phyloP scores from a whole-genome alignment of 2,329 filamentous ascomycete species.

The Xylaria sp. region DNA sequence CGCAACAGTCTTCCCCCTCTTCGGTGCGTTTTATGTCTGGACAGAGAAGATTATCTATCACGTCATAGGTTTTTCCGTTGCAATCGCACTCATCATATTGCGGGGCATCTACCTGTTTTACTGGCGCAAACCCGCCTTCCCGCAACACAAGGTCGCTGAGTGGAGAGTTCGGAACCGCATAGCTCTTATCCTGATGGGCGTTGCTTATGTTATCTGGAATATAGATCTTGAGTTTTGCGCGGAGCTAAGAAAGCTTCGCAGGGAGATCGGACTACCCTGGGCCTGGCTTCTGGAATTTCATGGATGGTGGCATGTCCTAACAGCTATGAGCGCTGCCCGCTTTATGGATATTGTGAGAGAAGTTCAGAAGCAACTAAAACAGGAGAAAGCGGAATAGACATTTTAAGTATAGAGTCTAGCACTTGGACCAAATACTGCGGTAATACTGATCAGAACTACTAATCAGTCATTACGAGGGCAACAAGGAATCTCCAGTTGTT shows the following conservation, averaged over 20 bases:
- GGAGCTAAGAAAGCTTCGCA: constrained; percentile 52
- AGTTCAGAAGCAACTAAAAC: constrained; percentile 24
- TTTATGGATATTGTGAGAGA: constrained; percentile 47
- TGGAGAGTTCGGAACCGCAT: constrained; percentile 36
- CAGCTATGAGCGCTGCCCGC: constrained; percentile 57
- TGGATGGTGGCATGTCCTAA: constrained; percentile 69
- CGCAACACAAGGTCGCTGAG: constrained; percentile 39
- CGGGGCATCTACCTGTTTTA: constrained; percentile 46
- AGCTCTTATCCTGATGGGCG: constrained; percentile 44
- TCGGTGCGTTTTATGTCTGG: constrained; percentile 51
- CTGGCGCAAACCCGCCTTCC: constrained; percentile 38
- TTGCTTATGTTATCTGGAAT: constrained; percentile 61
- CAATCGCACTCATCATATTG: constrained; percentile 42
- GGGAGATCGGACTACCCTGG: constrained; percentile 57
- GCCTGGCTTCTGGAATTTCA: constrained; percentile 63
- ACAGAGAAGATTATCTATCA: constrained; percentile 52
- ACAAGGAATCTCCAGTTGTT: too few species aligned
- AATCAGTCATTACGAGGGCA: neutral
- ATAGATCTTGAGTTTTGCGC: constrained; percentile 60
- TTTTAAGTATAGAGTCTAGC: neutral
- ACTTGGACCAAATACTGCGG: too few species aligned
- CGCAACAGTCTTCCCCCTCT: constrained; percentile 48
- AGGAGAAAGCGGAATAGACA: constrained; percentile 23
- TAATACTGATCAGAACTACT: too few species aligned
- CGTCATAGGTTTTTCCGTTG: constrained; percentile 44